Evolutionary conservation across 768 basidiomycete genomes (phyloP), one percentile per base, ranked within the genome.

Genomic region (Trametes elegans): DNA sequence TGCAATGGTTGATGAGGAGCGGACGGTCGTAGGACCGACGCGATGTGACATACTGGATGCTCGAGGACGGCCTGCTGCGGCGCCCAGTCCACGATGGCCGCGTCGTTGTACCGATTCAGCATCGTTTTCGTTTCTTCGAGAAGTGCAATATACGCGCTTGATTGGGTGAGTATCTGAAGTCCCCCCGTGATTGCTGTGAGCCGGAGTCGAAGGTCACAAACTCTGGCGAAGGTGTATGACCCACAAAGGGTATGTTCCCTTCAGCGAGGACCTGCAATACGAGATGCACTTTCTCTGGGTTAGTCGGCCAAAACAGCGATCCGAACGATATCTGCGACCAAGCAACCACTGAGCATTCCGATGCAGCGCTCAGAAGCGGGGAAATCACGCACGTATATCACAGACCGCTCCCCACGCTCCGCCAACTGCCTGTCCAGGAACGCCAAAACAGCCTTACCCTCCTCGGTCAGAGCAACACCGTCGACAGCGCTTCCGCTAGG

Each of bases 291-390:
- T 63, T 59, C 2, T 49, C 56, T 9, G 55, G 38, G 14, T 59
- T 50, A 7, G 34, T 39, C 4, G 60, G 52, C 63, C 64, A 66
- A 31, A 56, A 63, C 0, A 59, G 8, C 1, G 60, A 53, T 3
- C 66, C 62, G 23, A 66, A 64, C 1, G 66, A 63, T 16, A 66
- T 53, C 64, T 64, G 18, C 13, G 36, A 18, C 5, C 14, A 11
- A 23, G 31, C 8, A 11, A 35, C n/a, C 11, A 13, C 1, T 5
- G 19, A 9, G 3, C 16, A 23, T 26, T 16, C 24, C 18, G 7
- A 13, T 11, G n/a, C n/a, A n/a, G n/a, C n/a, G n/a, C 19, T 5
- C 10, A 7, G 9, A 49, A 47, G 36, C 16, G 13, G 14, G 23
- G 6, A 3, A 23, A 24, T 14, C 8, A 43, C 63, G 35, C 24